phyloP scores from a whole-genome alignment of 2,329 filamentous ascomycete genomes.

The Emydomyces testavorans region DNA sequence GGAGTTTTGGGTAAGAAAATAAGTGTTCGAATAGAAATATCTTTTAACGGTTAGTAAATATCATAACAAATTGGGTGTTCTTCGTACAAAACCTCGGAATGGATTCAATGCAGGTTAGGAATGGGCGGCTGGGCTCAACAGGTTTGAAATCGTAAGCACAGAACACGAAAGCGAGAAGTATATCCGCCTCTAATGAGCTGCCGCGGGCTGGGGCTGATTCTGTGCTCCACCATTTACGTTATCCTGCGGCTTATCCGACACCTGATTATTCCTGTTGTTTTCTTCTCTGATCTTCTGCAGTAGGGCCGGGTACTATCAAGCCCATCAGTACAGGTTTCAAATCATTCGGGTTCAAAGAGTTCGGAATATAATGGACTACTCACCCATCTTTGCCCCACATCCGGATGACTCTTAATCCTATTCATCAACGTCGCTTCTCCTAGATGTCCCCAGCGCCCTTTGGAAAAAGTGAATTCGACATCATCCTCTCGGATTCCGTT shows the following conservation, averaged over 20 bases:
- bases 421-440: slow-evolving; percentile 79
- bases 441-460: slow-evolving; percentile 53
- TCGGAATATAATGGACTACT: slow-evolving; percentile 17
- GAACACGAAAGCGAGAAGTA: background rate
- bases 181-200: slow-evolving; percentile 7
- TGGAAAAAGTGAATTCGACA: slow-evolving; percentile 76
- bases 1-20: background rate
- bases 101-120: no score
- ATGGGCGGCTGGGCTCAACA: no score
- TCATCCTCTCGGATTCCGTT: slow-evolving; percentile 54
- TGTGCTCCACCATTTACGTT: background rate
- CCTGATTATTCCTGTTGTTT: slow-evolving; percentile 33
- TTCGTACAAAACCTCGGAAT: no score
- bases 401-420: slow-evolving; percentile 72
- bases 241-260: slow-evolving; percentile 13
- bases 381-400: slow-evolving; percentile 67
- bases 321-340: background rate
- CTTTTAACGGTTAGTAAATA: no score
- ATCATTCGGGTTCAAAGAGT: no score
- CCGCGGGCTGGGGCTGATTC: slow-evolving; percentile 1
- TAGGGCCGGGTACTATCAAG: slow-evolving; percentile 47
- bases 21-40: background rate
- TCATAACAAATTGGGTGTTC: no score
- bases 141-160: background rate
- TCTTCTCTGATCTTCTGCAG: slow-evolving; percentile 46